A percentile compares a stretch with the other conserved stretches of the same genome.
phyloP scores from a whole-genome alignment of 192 early-diverging fungal genomes.

The Coemansia sp. region DNA sequence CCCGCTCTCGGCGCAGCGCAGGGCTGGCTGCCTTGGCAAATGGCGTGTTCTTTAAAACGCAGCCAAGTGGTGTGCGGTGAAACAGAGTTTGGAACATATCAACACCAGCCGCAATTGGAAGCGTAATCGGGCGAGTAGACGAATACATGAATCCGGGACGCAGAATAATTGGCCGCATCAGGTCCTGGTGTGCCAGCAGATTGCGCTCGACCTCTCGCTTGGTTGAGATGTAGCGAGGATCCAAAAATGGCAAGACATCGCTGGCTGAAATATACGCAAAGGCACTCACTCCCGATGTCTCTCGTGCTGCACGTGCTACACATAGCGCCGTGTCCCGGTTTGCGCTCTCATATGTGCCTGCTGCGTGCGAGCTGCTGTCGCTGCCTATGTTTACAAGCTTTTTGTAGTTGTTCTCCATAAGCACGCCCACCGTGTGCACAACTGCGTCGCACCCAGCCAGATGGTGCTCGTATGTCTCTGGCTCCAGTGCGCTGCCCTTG shows the following conservation, averaged over 20 bases:
- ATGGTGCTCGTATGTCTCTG: constrained; percentile 57
- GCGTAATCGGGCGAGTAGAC: constrained; percentile 55
- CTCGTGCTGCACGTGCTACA: constrained; percentile 57
- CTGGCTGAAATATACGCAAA: constrained; percentile 72
- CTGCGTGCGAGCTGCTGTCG: constrained; percentile 10
- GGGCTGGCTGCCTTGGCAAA: constrained; percentile 46
- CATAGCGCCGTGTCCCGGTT: constrained; percentile 71
- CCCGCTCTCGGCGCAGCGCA: constrained; percentile 36
- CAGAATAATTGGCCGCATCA: constrained; percentile 57
- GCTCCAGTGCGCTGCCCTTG: constrained; percentile 62
- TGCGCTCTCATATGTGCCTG: constrained; percentile 60
- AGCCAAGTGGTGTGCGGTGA: constrained; percentile 37
- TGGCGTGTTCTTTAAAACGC: constrained; percentile 30
- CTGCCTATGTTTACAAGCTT: constrained; percentile 44
- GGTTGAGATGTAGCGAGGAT: constrained; percentile 66
- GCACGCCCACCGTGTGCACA: constrained; percentile 70
- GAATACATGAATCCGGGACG: constrained; percentile 69
- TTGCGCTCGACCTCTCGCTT: constrained; percentile 70
- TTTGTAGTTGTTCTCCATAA: constrained; percentile 73
- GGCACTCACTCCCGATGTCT: constrained; percentile 49
- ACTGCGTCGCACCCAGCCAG: constrained; percentile 62
- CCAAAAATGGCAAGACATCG: constrained; percentile 62
- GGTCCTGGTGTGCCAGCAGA: constrained; percentile 49
- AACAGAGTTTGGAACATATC: constrained; percentile 44
- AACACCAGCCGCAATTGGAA: constrained; percentile 60